These are phyloP conservation scores for Echinosophora koreensis DNA, from an alignment of 306 rosid species.

Conservation along the genomic window DNA sequence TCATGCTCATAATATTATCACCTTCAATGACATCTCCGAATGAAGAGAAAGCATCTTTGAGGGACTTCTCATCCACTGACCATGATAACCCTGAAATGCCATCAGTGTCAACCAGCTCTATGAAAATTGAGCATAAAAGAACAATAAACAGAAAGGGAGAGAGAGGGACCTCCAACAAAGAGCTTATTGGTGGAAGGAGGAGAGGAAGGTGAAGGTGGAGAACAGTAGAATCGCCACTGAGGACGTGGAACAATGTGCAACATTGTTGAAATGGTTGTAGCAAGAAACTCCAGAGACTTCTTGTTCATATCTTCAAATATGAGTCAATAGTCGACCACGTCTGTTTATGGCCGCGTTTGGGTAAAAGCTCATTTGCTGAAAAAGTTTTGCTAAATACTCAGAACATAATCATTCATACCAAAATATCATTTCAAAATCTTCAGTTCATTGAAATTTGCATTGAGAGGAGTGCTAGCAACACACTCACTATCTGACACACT, in stretches of 20 bases:
- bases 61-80: slow-evolving; percentile 84
- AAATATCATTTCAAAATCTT: not conserved
- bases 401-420: not conserved
- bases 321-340: not conserved
- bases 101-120: slow-evolving; percentile 19
- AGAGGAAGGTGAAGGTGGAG: slow-evolving; percentile 48
- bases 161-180: slow-evolving; percentile 77
- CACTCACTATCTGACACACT: too few relatives aligned
- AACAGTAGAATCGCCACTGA: slow-evolving; percentile 49
- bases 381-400: slow-evolving; percentile 6
- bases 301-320: slow-evolving; percentile 34
- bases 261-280: slow-evolving; percentile 31
- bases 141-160: not conserved
- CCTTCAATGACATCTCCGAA: slow-evolving; percentile 87
- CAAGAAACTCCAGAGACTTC: slow-evolving; percentile 17
- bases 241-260: slow-evolving; percentile 31
- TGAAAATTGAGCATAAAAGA: not conserved
- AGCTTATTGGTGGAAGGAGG: slow-evolving; percentile 65
- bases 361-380: not conserved
- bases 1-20: slow-evolving; percentile 17
- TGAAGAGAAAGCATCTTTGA: slow-evolving; percentile 83
- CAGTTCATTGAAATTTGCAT: not conserved
- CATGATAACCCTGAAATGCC: slow-evolving; percentile 77
- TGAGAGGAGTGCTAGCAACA: too few relatives aligned
- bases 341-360: not conserved